Evolutionary conservation across 2,329 filamentous ascomycete genomes (phyloP).

Genomic region (Cladobotryum protrusum): DNA sequence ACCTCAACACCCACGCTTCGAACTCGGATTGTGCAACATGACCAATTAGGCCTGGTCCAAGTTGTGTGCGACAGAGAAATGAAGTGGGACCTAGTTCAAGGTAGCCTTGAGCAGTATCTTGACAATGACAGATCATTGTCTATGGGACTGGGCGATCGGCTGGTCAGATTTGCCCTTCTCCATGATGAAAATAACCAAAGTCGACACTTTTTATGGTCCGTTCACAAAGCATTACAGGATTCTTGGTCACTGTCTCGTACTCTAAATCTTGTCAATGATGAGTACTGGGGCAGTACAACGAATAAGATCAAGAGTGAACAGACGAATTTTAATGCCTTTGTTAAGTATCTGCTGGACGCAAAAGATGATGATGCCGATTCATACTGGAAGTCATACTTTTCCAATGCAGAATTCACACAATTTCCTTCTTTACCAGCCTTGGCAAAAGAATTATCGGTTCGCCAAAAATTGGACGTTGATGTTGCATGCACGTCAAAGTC

Average conservation of each 20-base stretch:
- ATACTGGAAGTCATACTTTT: background rate
- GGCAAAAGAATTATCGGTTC: background rate
- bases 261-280: constrained; percentile 22
- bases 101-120: constrained; percentile 29
- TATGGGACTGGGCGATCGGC: constrained; percentile 33
- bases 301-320: background rate
- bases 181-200: constrained; percentile 26
- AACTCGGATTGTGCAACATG: constrained; percentile 39
- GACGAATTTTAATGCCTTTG: constrained; percentile 36
- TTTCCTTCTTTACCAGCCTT: constrained; percentile 3
- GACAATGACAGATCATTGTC: constrained; percentile 27
- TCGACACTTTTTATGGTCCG: constrained; percentile 30
- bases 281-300: background rate
- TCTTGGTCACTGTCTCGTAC: constrained; percentile 33
- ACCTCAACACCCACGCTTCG: constrained; percentile 29
- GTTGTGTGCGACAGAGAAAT: constrained; percentile 34
- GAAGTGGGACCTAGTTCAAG: constrained; percentile 18
- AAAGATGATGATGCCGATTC: background rate
- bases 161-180: constrained; percentile 36
- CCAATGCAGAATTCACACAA: background rate
- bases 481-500: too few relatives aligned
- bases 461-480: constrained; percentile 30
- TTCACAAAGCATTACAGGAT: constrained; percentile 45
- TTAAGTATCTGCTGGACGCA: constrained; percentile 31
- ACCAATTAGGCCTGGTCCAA: constrained; percentile 35